phyloP scores from a whole-genome alignment of 1,139 yeast genomes.

The Magnusiomyces paraingens region DNA sequence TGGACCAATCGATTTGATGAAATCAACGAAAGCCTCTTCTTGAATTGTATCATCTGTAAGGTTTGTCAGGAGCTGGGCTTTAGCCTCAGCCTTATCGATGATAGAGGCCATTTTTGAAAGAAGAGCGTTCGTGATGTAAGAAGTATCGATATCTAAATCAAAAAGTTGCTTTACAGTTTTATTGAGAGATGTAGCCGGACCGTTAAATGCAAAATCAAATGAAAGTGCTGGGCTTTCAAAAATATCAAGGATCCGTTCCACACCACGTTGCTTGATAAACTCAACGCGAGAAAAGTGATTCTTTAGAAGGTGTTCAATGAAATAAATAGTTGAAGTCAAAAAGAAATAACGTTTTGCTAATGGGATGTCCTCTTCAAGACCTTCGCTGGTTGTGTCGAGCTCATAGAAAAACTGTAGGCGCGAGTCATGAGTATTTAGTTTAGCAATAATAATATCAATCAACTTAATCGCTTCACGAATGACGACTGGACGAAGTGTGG shows the following conservation, averaged over 20 bases:
- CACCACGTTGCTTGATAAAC: conserved; percentile 31
- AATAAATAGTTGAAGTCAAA: conserved; percentile 17
- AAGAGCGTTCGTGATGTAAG: conserved; percentile 22
- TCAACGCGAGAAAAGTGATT: conserved; percentile 31
- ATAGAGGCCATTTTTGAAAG: conserved; percentile 9
- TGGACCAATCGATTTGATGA: conserved; percentile 19
- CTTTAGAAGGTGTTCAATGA: conserved; percentile 32
- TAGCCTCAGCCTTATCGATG: conserved; percentile 11
- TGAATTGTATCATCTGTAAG: conserved; percentile 15
- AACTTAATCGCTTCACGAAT: conserved; percentile 45
- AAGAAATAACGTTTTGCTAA: conserved; percentile 12
- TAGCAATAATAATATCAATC: conserved; percentile 42
- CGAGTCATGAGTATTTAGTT: conserved; percentile 15
- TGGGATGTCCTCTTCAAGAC: conserved; percentile 13
- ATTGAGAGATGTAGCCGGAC: conserved; percentile 28
- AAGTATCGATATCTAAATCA: conserved; percentile 27
- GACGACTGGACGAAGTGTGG: conserved; percentile 58
- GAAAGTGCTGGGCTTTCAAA: conserved; percentile 30
- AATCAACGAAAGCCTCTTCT: conserved; percentile 16
- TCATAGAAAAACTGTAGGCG: conserved; percentile 13
- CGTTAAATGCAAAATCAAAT: conserved; percentile 33
- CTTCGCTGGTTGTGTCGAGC: conserved; percentile 15
- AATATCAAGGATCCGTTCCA: conserved; percentile 24
- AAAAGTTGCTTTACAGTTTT: conserved; percentile 25
- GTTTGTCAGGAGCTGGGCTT: conserved; percentile 7